These are phyloP conservation scores for Mycena floridula DNA, from an alignment of 768 basidiomycete species.

Conservation along the genomic window DNA sequence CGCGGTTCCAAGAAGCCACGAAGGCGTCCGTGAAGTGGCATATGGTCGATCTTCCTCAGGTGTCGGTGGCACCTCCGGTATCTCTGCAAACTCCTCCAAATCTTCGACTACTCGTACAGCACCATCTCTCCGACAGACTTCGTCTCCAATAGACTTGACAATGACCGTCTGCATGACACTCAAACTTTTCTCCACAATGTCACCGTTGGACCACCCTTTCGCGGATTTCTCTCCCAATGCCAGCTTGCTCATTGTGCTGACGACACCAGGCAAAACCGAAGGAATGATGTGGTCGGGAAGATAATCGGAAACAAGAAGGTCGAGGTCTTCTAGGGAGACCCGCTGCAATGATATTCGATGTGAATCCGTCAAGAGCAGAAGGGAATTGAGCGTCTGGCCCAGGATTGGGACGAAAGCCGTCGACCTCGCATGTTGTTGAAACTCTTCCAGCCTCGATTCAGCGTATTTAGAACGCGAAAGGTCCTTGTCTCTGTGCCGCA, in stretches of 20 bases:
- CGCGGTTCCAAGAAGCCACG: conserved; percentile 79
- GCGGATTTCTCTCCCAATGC: conserved; percentile 46
- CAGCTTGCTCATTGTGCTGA: conserved; percentile 71
- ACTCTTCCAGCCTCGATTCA: conserved; percentile 23
- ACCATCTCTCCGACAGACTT: conserved; percentile 57
- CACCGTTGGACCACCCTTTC: conserved; percentile 72
- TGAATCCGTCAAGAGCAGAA: conserved; percentile 57
- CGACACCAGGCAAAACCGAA: conserved; percentile 77
- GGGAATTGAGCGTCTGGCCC: conserved; percentile 74
- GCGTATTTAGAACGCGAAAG: conserved; percentile 24
- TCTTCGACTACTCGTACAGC: conserved; percentile 46
- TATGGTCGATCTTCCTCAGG: conserved; percentile 26
- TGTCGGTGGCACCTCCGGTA: conserved; percentile 16
- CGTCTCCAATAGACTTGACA: conserved; percentile 58
- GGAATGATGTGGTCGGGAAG: conserved; percentile 49
- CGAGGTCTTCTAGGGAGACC: conserved; percentile 53
- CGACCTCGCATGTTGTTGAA: conserved; percentile 39
- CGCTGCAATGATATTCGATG: conserved; percentile 55
- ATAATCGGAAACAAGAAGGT: conserved; percentile 48
- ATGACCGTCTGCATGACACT: conserved; percentile 49
- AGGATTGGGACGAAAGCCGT: conserved; percentile 65
- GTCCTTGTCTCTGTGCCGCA: conserved; percentile 43
- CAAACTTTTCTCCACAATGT: conserved; percentile 54
- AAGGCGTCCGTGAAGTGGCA: conserved; percentile 52
- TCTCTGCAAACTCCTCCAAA: conserved; percentile 55